Conservation (phyloP, 2,329 filamentous ascomycete genomes). For the Alternaria triticina region DNA sequence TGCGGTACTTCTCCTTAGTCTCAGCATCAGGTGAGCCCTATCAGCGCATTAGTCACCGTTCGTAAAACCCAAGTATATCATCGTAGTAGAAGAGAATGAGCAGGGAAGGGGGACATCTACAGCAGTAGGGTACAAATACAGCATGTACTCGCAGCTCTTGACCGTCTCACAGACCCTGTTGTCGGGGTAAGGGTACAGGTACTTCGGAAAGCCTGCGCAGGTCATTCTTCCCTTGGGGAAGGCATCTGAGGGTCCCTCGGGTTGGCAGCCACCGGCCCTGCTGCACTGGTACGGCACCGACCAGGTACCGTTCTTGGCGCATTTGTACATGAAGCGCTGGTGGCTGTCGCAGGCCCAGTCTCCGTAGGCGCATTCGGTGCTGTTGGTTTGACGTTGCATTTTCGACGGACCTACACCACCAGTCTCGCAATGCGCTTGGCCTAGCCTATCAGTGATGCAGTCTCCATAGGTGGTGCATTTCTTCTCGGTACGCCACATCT, state of each 20-base stretch:
- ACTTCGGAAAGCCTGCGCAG: neutral
- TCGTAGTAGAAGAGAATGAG: neutral
- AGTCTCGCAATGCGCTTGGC: neutral
- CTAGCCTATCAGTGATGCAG: slow-evolving; percentile 1
- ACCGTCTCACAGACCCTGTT: neutral
- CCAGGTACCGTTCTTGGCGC: neutral
- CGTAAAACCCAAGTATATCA: neutral
- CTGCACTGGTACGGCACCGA: neutral
- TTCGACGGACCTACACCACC: neutral
- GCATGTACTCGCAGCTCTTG: neutral
- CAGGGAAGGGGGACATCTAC: neutral
- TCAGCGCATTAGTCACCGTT: neutral
- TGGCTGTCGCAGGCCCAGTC: neutral
- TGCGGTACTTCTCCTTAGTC: neutral
- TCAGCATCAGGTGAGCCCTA: neutral
- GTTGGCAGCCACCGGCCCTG: neutral
- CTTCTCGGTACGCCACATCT: neutral
- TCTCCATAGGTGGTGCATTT: slow-evolving; percentile 5
- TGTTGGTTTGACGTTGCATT: neutral
- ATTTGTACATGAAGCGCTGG: neutral
- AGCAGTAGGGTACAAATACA: neutral
- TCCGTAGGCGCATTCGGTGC: neutral
- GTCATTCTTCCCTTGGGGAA: neutral
- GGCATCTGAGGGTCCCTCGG: neutral
- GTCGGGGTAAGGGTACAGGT: neutral